A percentile compares a stretch with the other conserved stretches of the same genome.
Conservation (phyloP, 208 protist genomes). For the Trypanosomatidae sp. region DNA sequence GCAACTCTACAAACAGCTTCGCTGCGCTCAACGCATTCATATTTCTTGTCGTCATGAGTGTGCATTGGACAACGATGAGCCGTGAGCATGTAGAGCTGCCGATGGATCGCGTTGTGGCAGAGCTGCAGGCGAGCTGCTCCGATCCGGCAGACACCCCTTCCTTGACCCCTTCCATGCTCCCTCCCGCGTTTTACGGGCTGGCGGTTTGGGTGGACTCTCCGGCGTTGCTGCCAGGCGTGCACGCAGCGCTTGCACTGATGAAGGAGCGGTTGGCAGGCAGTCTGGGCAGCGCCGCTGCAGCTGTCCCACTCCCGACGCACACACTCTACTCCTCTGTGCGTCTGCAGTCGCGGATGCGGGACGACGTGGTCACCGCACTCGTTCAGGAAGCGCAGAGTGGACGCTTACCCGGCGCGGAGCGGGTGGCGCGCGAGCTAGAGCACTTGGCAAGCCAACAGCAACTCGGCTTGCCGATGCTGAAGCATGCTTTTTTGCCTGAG, state of each 20-base stretch:
- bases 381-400: neutral
- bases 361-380: slow-evolving; percentile 10
- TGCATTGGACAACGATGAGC: slow-evolving; percentile 52
- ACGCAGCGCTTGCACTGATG: slow-evolving; percentile 47
- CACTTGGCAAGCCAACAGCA: slow-evolving; percentile 45
- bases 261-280: slow-evolving; percentile 32
- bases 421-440: slow-evolving; percentile 4
- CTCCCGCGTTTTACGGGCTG: slow-evolving; percentile 49
- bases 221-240: slow-evolving; percentile 41
- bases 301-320: slow-evolving; percentile 19
- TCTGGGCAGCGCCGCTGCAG: neutral
- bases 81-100: slow-evolving; percentile 44
- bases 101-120: slow-evolving; percentile 33
- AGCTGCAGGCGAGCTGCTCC: slow-evolving; percentile 26
- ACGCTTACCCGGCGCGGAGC: neutral
- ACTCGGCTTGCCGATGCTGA: slow-evolving; percentile 56
- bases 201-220: slow-evolving; percentile 66
- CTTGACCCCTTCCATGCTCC: slow-evolving; percentile 7
- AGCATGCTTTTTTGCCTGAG: slow-evolving; percentile 52
- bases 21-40: slow-evolving; percentile 21
- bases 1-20: slow-evolving; percentile 21
- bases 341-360: slow-evolving; percentile 18
- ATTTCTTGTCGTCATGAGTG: slow-evolving; percentile 26
- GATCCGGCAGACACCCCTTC: neutral
- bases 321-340: slow-evolving; percentile 38